Evolutionary conservation across 257 asterid species (phyloP), one percentile per base, ranked within the genome.

Genomic region (Salvia rosmarinus): DNA sequence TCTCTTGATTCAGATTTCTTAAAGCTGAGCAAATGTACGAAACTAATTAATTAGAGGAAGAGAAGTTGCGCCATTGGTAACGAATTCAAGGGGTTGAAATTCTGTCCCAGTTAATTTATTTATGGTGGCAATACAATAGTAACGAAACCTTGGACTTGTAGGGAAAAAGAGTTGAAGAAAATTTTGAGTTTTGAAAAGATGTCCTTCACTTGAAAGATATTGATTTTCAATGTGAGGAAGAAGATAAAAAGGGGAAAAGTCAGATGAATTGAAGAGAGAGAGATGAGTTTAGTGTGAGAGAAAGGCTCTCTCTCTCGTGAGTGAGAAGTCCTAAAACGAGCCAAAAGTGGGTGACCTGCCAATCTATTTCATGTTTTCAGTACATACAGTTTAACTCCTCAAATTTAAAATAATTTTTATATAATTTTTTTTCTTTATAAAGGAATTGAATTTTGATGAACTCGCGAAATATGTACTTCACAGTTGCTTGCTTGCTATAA

Each of bases 261-360:
- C 13, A 19, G 19, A 35, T 8, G 51, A 61, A 6, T 10, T 47
- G 55, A 6, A 35, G 39, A 46, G 35, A 10, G 35, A 32, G 30
- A 25, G 13, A 11, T 37, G 25, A 44, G 78, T 5, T 34, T 20
- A n/a, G 49, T 8, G 13, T n/a, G 47, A 67, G 32, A 58, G 17
- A 30, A 25, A n/a, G 21, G 47, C 13, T 13, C 77, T 51, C 71
- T 62, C 32, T 76, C 63, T 59, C 23, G 80, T 70, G 66, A 37
- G 65, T 3, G 23, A 42, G 42, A 16, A 39, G 19, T 52, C 19
- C 52, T 34, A 28, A 50, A 60, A 60, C 1, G 44, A 37, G 76
- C 47, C 73, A 63, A 77, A 64, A 55, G 50, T 16, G 44, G 73
- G 62, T 23, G 52, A 20, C 56, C 56, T 54, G 60, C 37, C 13